Evolutionary conservation across 2,329 filamentous ascomycete species (phyloP).

Genomic region (Ophiostoma himal-ulmi): DNA sequence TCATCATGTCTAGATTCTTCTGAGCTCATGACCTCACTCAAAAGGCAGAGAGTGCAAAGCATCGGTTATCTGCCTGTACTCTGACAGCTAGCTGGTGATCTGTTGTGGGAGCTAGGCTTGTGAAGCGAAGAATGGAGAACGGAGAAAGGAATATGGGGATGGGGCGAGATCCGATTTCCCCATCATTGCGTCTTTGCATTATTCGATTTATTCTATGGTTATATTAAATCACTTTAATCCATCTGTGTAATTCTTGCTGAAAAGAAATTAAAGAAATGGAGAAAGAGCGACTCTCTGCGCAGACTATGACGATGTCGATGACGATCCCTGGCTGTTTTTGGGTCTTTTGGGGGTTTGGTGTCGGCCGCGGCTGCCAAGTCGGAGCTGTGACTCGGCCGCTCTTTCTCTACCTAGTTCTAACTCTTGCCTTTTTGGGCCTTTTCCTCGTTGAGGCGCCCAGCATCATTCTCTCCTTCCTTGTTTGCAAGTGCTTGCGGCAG

Average conservation of each 20-base stretch:
- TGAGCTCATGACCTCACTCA: not conserved
- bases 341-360: not conserved
- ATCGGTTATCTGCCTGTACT: not conserved
- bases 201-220: not conserved
- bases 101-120: not conserved
- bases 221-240: not conserved
- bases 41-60: not conserved
- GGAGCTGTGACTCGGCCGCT: slow-evolving; percentile 5
- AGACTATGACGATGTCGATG: not conserved
- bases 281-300: not conserved
- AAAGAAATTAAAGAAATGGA: not conserved
- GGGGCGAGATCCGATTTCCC: slow-evolving; percentile 1
- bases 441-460: not conserved
- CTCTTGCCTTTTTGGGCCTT: not conserved
- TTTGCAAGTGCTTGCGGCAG: not conserved
- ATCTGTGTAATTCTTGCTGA: not conserved
- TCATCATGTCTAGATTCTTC: not conserved
- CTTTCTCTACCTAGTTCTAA: not conserved
- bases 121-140: not conserved
- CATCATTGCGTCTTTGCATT: not conserved
- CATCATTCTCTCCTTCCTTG: not conserved
- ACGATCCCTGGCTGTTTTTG: not conserved
- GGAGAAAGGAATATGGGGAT: not conserved
- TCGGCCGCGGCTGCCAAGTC: slow-evolving; percentile 4
- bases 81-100: not conserved